A percentile compares a stretch with the other conserved stretches of the same genome.
Evolutionary conservation across 495 filamentous ascomycete genomes (phyloP).

Genomic region (Cryomyces antarcticus): DNA sequence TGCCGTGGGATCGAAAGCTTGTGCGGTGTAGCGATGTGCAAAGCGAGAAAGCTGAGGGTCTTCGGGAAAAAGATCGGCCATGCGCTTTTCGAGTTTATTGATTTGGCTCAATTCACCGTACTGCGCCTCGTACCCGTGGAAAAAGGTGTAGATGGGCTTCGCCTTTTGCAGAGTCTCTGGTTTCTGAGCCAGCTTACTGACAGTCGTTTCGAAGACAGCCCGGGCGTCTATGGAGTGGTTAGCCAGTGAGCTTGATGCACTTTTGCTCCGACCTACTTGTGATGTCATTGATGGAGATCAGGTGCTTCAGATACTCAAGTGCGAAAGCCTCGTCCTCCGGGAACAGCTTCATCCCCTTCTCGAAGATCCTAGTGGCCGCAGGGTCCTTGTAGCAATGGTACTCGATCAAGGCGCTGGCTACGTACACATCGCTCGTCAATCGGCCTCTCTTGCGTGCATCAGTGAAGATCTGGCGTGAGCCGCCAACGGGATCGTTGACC

Average conservation of each 20-base stretch:
- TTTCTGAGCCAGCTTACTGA: constrained; percentile 54
- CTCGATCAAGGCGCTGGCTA: constrained; percentile 78
- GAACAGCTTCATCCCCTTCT: constrained; percentile 78
- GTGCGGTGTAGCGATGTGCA: constrained; percentile 46
- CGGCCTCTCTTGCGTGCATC: constrained; percentile 72
- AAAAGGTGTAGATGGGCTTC: constrained; percentile 68
- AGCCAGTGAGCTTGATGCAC: constrained; percentile 1
- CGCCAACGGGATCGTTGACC: constrained; percentile 38
- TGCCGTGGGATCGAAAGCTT: constrained; percentile 52
- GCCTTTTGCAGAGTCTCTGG: constrained; percentile 50
- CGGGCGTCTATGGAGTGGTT: constrained; percentile 46
- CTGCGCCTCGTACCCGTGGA: constrained; percentile 85
- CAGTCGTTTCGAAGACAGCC: constrained; percentile 82
- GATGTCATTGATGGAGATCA: constrained; percentile 74
- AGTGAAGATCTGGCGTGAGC: constrained; percentile 65
- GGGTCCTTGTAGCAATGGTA: constrained; percentile 89
- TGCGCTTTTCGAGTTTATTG: constrained; percentile 72
- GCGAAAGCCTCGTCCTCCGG: constrained; percentile 81
- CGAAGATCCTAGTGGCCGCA: constrained; percentile 83
- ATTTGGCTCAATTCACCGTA: constrained; percentile 84
- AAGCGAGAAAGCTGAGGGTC: constrained; percentile 62
- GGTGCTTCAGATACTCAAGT: constrained; percentile 83
- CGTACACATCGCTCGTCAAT: constrained; percentile 82
- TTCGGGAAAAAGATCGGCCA: constrained; percentile 78
- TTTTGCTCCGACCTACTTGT: constrained; percentile 46